Evolutionary conservation across 352 stramenopile genomes (phyloP).

Genomic region (Pythium apleroticum): DNA sequence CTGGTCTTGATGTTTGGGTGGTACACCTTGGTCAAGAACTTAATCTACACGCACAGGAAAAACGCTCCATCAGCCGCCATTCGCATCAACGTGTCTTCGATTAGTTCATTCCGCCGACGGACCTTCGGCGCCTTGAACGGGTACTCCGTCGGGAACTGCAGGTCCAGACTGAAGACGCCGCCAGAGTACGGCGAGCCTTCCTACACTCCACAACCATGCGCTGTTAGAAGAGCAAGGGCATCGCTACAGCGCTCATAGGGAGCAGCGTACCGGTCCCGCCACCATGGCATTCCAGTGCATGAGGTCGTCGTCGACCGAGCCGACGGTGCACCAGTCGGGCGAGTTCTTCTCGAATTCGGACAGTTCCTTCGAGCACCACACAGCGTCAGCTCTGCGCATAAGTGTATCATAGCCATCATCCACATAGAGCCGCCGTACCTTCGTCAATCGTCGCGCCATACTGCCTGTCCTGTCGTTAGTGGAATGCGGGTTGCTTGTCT

Average conservation of each 20-base stretch:
- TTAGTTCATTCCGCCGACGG: not conserved
- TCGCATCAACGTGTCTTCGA: not conserved
- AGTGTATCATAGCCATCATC: not conserved
- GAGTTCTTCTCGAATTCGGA: constrained; percentile 89
- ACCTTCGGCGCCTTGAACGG: constrained; percentile 94
- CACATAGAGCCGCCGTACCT: constrained; percentile 34
- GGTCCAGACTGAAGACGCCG: constrained; percentile 93
- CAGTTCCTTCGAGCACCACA: constrained; percentile 55
- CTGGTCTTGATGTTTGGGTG: constrained; percentile 97
- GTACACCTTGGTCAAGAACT: constrained; percentile 95
- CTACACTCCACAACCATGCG: constrained; percentile 35
- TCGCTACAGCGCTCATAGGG: not conserved
- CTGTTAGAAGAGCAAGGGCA: not conserved
- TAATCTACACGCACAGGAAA: constrained; percentile 44
- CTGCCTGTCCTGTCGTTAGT: not conserved
- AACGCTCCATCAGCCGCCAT: not conserved
- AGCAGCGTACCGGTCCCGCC: constrained; percentile 73
- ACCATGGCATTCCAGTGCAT: constrained; percentile 93
- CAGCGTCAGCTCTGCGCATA: not conserved
- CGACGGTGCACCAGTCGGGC: constrained; percentile 87
- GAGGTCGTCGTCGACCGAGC: constrained; percentile 84
- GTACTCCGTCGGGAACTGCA: constrained; percentile 96
- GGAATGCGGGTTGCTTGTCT: not conserved
- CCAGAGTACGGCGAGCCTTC: constrained; percentile 85
- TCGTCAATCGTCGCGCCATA: constrained; percentile 84